Evolutionary conservation across 352 stramenopile genomes (phyloP).

Genomic region (Hyaloperonospora arabidopsidis): DNA sequence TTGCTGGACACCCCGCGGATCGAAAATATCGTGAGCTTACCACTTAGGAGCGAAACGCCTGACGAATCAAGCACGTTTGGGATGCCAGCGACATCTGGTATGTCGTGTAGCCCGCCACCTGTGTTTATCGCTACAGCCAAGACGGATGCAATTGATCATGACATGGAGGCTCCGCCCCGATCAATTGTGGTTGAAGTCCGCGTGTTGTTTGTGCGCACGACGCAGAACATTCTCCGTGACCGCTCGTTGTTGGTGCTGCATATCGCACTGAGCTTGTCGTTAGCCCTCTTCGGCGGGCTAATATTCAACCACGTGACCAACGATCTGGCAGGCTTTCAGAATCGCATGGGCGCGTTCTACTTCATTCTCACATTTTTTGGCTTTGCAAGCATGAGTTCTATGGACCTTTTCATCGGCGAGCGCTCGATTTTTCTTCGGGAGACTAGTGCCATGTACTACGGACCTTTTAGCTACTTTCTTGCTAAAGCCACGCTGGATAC

Average conservation of each 20-base stretch:
- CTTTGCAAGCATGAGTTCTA: conserved; percentile 78
- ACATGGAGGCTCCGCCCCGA: conserved; percentile 19
- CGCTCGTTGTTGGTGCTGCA: conserved; percentile 63
- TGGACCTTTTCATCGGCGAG: conserved; percentile 77
- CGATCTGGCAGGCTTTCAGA: conserved; percentile 78
- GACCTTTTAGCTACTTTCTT: conserved; percentile 69
- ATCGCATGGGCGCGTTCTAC: conserved; percentile 77
- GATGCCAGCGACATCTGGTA: conserved; percentile 18
- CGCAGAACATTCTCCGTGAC: conserved; percentile 66
- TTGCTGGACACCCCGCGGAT: conserved; percentile 41
- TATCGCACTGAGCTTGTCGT: conserved; percentile 42
- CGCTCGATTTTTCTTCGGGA: conserved; percentile 71
- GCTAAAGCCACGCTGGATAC: conserved; percentile 69
- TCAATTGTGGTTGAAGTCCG: conserved; percentile 55
- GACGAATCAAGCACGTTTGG: conserved; percentile 14
- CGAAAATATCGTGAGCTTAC: conserved; percentile 28
- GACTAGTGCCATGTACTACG: conserved; percentile 72
- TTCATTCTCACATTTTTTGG: conserved; percentile 84
- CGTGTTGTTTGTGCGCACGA: conserved; percentile 61
- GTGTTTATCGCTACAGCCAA: conserved; percentile 3
- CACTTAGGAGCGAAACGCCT: conserved; percentile 7
- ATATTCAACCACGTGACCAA: conserved; percentile 82
- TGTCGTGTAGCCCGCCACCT: conserved; percentile 23
- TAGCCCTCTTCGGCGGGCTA: conserved; percentile 56
- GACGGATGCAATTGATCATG: conserved; percentile 3